These are phyloP conservation scores for Fusarium sp. DNA, from an alignment of 2,329 filamentous ascomycete genomes.

Conservation along the genomic window DNA sequence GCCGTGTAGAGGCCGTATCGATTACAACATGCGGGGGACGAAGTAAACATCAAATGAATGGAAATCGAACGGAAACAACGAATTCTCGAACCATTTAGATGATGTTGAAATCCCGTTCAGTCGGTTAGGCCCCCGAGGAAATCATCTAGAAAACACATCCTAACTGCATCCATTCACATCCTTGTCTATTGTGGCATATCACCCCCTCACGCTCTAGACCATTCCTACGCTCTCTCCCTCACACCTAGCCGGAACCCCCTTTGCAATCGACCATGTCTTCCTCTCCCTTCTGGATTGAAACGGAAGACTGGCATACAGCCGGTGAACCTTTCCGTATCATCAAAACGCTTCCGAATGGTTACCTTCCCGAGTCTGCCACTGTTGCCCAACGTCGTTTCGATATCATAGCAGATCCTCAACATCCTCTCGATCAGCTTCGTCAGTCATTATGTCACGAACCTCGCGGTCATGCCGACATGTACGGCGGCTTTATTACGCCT, in stretches of 20 bases:
- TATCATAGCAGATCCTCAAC: not conserved
- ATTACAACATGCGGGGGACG: not conserved
- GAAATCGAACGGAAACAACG: not conserved
- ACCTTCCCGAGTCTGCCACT: conserved; percentile 7
- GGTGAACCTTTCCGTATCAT: conserved; percentile 44
- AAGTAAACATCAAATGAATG: not conserved
- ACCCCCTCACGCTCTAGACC: not conserved
- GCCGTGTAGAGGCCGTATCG: too few relatives aligned
- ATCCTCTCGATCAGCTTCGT: conserved; percentile 24
- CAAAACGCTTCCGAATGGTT: conserved; percentile 6
- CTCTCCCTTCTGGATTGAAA: conserved; percentile 35
- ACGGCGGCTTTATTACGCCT: conserved; percentile 41
- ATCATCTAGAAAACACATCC: not conserved
- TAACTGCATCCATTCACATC: not conserved
- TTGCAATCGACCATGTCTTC: not conserved
- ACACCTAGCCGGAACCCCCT: not conserved
- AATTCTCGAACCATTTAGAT: not conserved
- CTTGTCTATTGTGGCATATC: not conserved
- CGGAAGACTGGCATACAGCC: conserved; percentile 44
- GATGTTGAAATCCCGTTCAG: not conserved
- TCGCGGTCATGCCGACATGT: conserved; percentile 39
- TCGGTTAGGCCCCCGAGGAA: not conserved
- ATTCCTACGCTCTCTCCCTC: not conserved
- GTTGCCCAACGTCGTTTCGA: conserved; percentile 17
- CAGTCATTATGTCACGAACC: conserved; percentile 35